Evolutionary conservation across 768 basidiomycete species (phyloP).

Genomic region (Hericium erinaceus): DNA sequence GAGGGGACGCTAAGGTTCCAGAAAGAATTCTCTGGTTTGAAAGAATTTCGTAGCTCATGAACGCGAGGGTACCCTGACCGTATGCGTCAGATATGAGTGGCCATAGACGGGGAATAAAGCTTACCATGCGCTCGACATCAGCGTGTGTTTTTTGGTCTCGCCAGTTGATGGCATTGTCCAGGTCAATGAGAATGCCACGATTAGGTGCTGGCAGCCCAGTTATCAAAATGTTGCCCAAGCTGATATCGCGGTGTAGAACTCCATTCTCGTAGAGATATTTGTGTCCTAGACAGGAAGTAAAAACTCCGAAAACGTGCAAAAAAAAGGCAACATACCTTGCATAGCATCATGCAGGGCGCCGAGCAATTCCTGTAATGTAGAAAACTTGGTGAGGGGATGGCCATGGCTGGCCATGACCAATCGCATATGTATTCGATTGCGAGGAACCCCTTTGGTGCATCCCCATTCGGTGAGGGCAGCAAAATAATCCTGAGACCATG

Average conservation of each 20-base stretch:
- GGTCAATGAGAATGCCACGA: not conserved
- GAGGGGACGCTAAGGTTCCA: not conserved
- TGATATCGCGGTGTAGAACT: slow-evolving; percentile 4
- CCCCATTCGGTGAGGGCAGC: too few species aligned
- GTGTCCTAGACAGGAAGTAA: not conserved
- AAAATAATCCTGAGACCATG: too few species aligned
- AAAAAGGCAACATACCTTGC: not conserved
- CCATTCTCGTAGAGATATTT: not conserved
- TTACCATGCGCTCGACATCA: not conserved
- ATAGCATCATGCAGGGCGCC: not conserved
- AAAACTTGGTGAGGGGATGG: not conserved
- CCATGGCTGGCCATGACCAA: not conserved
- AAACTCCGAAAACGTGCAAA: not conserved
- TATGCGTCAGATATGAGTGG: not conserved
- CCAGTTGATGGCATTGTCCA: not conserved
- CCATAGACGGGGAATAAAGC: too few species aligned
- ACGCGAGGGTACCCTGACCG: not conserved
- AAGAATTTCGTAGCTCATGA: not conserved
- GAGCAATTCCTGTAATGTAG: not conserved
- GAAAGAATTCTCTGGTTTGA: not conserved
- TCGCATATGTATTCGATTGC: not conserved
- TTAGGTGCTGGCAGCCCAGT: not conserved
- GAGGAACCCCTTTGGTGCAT: not conserved
- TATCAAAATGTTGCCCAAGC: not conserved
- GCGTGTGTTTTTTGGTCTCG: not conserved